Conservation (phyloP, 371 early-diverging fungal genomes). For the Globomyces sp. region DNA sequence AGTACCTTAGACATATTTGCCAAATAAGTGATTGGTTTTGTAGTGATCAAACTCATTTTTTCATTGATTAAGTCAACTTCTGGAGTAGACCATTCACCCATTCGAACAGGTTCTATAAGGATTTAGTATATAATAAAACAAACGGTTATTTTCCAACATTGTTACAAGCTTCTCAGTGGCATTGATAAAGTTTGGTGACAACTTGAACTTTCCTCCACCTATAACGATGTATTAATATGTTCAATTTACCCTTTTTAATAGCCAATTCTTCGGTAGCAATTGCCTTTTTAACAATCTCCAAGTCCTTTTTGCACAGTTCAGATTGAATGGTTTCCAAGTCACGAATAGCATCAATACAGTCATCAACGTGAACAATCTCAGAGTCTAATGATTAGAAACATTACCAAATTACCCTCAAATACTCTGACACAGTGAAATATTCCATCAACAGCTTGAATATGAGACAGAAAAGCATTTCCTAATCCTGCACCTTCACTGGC, state of each 20-base stretch:
- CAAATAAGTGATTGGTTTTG: slow-evolving; percentile 97
- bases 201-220: slow-evolving; percentile 36
- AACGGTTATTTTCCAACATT: slow-evolving; percentile 66
- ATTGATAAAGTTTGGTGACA: slow-evolving; percentile 30
- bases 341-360: slow-evolving; percentile 82
- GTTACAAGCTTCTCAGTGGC: slow-evolving; percentile 58
- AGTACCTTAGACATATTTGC: slow-evolving; percentile 85
- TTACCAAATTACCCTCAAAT: slow-evolving; percentile 19
- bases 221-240: too few relatives aligned
- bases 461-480: slow-evolving; percentile 97
- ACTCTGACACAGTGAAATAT: slow-evolving; percentile 71
- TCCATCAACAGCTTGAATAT: slow-evolving; percentile 97
- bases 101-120: slow-evolving; percentile 67
- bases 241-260: slow-evolving; percentile 22
- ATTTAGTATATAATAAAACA: too few relatives aligned
- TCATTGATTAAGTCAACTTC: slow-evolving; percentile 91
- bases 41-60: slow-evolving; percentile 83
- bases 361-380: slow-evolving; percentile 45
- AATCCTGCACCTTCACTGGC: slow-evolving; percentile 56
- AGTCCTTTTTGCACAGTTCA: slow-evolving; percentile 95
- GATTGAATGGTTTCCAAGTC: slow-evolving; percentile 96
- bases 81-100: slow-evolving; percentile 85
- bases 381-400: neutral
- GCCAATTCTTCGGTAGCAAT: slow-evolving; percentile 32
- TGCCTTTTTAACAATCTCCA: slow-evolving; percentile 72